These are phyloP conservation scores for Alternaria postmessia DNA, from an alignment of 2,329 filamentous ascomycete species.

Conservation along the genomic window DNA sequence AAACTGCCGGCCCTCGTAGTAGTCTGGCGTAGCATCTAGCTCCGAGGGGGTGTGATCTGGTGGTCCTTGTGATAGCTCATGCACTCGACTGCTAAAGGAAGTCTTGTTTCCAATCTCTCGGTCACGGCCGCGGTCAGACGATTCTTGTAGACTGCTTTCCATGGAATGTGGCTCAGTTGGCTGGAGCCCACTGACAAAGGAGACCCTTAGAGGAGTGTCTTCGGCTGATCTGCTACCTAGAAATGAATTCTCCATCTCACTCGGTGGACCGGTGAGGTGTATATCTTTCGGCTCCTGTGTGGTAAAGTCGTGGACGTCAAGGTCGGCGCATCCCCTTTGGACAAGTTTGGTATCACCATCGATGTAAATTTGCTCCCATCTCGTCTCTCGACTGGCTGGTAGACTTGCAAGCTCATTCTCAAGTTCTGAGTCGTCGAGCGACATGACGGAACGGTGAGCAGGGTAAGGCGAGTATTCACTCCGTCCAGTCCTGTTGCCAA, in stretches of 20 bases:
- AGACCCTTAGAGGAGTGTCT: constrained; percentile 36
- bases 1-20: constrained; percentile 20
- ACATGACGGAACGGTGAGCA: constrained; percentile 48
- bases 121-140: constrained; percentile 19
- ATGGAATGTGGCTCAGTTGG: constrained; percentile 23
- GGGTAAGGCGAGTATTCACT: constrained; percentile 49
- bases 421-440: constrained; percentile 49
- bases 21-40: constrained; percentile 11
- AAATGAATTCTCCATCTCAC: constrained; percentile 42
- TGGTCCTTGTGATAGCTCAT: constrained; percentile 34
- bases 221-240: constrained; percentile 34
- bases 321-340: constrained; percentile 40
- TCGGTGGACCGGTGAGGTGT: constrained; percentile 46
- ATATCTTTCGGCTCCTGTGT: constrained; percentile 45
- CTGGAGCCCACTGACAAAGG: constrained; percentile 31
- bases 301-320: constrained; percentile 44
- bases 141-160: constrained; percentile 17
- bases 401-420: constrained; percentile 47
- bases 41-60: constrained; percentile 10
- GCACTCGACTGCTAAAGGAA: constrained; percentile 48
- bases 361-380: constrained; percentile 52
- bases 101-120: constrained; percentile 36
- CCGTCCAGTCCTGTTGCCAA: constrained; percentile 38
- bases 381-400: constrained; percentile 44
- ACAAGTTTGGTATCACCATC: constrained; percentile 51